A percentile compares a stretch with the other conserved stretches of the same genome.
Conservation (phyloP, 345 rosid species). For the Boechera retrofracta region DNA sequence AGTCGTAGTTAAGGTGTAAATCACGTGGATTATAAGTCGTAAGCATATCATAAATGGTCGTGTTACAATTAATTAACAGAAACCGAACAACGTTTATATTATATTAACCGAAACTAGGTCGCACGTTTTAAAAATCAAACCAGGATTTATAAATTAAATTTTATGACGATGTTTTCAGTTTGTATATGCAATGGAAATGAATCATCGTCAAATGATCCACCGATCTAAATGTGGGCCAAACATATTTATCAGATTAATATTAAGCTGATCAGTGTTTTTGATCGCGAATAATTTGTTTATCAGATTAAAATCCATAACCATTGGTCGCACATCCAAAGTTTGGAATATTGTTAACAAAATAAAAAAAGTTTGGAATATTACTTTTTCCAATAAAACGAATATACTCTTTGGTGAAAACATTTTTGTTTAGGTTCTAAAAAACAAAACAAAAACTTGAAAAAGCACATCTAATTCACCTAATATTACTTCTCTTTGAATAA, state of each 20-base stretch:
- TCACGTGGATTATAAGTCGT: conserved; percentile 39
- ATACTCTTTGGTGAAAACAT: conserved; percentile 7
- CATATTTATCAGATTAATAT: conserved; percentile 14
- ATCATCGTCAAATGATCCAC: not conserved
- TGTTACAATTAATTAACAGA: conserved; percentile 23
- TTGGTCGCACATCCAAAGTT: conserved; percentile 14
- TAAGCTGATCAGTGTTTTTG: not conserved
- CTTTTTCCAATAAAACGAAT: conserved; percentile 8
- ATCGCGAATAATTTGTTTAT: not conserved
- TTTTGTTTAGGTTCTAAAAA: no score
- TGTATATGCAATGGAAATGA: not conserved
- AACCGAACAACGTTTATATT: conserved; percentile 1
- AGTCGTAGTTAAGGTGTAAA: conserved; percentile 32
- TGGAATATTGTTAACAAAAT: not conserved
- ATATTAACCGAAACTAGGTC: conserved; percentile 1
- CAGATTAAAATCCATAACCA: not conserved
- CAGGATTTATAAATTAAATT: not conserved
- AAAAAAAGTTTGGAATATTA: not conserved
- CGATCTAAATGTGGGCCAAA: not conserved
- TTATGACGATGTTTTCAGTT: not conserved
- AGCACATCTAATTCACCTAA: not conserved
- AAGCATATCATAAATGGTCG: conserved; percentile 25
- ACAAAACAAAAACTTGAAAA: no score
- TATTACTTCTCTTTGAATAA: not conserved
- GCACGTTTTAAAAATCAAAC: conserved; percentile 21